Base-by-base conservation (phyloP, 306 rosid genomes). In the Alnus glutinosa region DNA sequence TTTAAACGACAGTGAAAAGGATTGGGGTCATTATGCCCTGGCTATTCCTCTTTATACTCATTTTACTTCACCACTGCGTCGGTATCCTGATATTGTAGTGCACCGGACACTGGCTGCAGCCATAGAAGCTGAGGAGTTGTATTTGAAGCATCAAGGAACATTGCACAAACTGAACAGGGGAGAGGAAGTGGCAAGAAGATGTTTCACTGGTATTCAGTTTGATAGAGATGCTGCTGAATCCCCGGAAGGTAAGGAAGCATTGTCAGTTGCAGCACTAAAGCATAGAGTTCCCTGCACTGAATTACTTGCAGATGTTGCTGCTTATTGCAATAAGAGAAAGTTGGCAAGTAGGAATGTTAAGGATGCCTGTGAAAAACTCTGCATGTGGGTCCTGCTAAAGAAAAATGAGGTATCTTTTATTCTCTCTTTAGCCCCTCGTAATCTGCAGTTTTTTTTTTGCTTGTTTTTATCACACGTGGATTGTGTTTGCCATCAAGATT, bases 1-100 rank as follows among this genome's bases (percentile, higher is more conserved):
- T 61, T 74, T 84, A 2, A 86, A 82, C 79, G 87, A 76, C 39
- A 76, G 49, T 75, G 91, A 84, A 74, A 83, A 77, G 61, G 89
- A 81, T 39, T 88, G 97, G 92, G 88, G 87, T 77, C 97, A 93
- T 82, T 95, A 92, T 76, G 91, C 93, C 14, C 86, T 95, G 80
- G 91, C 94, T 51, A 89, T 91, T 74, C 97, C 97, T 52, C 55
- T 83, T 36, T 95, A 95, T 85, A 93, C 98, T 71, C 99, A 95
- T 86, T 93, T 95, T 82, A 95, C 97, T 9, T 91, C 98, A 39
- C 98, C 98, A 63, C 74, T 95, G 71, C 97, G 96, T 8, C 89
- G 96, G 47, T 95, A 95, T 89, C 88, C 99, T n/a, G 99, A 95
- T 90, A 91, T 95, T 68, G 73, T 95, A 50, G 96, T 95, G 69